Conservation (phyloP, 306 rosid species). For the Ammopiptanthus mongolicus region DNA sequence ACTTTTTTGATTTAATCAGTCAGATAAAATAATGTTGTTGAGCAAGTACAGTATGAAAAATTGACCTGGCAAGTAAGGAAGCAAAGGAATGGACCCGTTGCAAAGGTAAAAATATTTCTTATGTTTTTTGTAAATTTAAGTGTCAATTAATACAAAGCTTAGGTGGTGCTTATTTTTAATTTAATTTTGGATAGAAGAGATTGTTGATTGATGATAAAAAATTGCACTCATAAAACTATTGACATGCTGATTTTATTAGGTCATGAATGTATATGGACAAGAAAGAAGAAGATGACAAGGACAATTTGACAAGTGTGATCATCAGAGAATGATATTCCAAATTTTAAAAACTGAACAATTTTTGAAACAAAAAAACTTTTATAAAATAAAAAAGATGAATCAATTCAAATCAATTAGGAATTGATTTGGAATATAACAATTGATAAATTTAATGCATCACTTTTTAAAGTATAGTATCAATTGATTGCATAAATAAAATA, state of each 20-base stretch:
- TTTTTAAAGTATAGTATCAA: too few species aligned
- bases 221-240: neutral
- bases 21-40: neutral
- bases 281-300: too few species aligned
- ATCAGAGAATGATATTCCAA: too few species aligned
- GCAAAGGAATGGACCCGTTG: neutral
- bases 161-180: neutral
- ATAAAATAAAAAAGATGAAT: too few species aligned
- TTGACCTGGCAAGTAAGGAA: neutral
- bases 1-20: neutral
- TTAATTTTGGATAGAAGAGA: neutral
- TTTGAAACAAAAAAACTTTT: too few species aligned
- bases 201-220: neutral
- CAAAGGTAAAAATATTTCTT: neutral
- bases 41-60: neutral
- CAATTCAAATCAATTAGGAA: too few species aligned
- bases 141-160: neutral
- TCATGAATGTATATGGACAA: neutral
- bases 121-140: neutral
- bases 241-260: neutral
- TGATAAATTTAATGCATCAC: too few species aligned
- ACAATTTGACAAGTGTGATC: too few species aligned
- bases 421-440: too few species aligned
- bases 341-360: too few species aligned
- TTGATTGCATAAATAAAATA: too few species aligned